These are phyloP conservation scores for Vanilla planifolia DNA, from an alignment of 106 monocot genomes.

Conservation along the genomic window DNA sequence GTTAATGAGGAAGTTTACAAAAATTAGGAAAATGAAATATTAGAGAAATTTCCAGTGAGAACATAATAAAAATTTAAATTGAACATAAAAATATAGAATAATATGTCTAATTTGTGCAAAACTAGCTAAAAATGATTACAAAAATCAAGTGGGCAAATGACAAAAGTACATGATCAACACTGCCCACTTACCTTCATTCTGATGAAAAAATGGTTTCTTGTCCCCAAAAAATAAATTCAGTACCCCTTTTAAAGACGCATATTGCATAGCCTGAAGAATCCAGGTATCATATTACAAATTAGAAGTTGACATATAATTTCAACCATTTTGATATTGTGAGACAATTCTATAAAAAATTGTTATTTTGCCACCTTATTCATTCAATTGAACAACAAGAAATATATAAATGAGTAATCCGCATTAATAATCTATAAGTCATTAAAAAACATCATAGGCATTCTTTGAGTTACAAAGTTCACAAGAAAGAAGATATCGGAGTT, in stretches of 20 bases:
- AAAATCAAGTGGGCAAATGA: neutral
- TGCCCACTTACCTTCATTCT: conserved; percentile 47
- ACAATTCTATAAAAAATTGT: too few relatives aligned
- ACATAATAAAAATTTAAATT: too few relatives aligned
- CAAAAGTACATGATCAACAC: neutral
- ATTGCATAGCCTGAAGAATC: conserved; percentile 70
- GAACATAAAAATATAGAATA: neutral
- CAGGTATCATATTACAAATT: neutral
- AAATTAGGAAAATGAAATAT: neutral
- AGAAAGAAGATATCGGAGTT: neutral
- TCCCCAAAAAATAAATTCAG: conserved; percentile 55
- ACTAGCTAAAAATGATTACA: neutral
- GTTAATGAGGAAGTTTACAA: neutral
- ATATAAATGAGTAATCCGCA: too few relatives aligned
- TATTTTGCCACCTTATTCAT: too few relatives aligned
- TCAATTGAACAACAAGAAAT: too few relatives aligned
- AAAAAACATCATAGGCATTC: too few relatives aligned
- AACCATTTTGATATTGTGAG: too few relatives aligned
- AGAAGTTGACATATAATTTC: too few relatives aligned
- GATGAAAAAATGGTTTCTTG: conserved; percentile 36
- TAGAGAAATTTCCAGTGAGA: neutral
- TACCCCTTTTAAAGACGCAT: conserved; percentile 77
- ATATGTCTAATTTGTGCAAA: too few relatives aligned
- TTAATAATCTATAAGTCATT: too few relatives aligned
- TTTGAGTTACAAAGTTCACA: neutral